Base-by-base conservation (phyloP, 2,329 filamentous ascomycete genomes). In the Albophoma yamanashiensis region DNA sequence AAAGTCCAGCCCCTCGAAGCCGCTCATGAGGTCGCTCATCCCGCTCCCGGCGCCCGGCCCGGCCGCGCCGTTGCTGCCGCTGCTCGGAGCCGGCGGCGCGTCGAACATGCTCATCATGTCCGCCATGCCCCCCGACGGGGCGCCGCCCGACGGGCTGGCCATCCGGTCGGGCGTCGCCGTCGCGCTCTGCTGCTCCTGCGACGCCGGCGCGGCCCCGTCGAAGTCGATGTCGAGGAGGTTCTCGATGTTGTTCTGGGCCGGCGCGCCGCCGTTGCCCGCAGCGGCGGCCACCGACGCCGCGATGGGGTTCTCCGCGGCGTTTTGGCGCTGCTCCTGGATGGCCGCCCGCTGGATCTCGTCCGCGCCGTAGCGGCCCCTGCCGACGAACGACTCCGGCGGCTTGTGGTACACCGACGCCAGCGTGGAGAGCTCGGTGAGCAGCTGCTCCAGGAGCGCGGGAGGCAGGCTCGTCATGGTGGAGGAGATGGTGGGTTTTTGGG, bases 331-430 rank as follows among this genome's bases (percentile, higher is more conserved):
- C 77, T 99, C 94, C 78, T 96, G 92, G 71, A 99, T 96, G 62
- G 94, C 94, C 57, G 93, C 93, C 66, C 89, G 88, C 75, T 97
- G 94, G 69, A 99, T 91, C 62, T 91, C 92, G 73, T 96, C 92
- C 56, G 94, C 92, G 43, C 93, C 94, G 67, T 91, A 97, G 53
- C 93, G 87, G 50, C 94, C 94, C 75, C 96, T 92, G 66, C 94
- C 94, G 61, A 99, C 88, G 74, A 99, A 99, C n/a, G 93, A 92
- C 81, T 96, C 91, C 53, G 94, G 92, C 11, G 92, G 92, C 77
- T 96, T 97, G 83, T 99, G 94, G 76, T 99, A 99, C 27, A 99
- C 94, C 1, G 93, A 97, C 9, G 94, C 92, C 38, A 99, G 83
- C 12, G 94, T 97, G 15, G 93, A 97, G 39, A 99, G 84, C 74